Base-by-base conservation (phyloP, 2,329 filamentous ascomycete genomes). In the Chaetomium strumarium region DNA sequence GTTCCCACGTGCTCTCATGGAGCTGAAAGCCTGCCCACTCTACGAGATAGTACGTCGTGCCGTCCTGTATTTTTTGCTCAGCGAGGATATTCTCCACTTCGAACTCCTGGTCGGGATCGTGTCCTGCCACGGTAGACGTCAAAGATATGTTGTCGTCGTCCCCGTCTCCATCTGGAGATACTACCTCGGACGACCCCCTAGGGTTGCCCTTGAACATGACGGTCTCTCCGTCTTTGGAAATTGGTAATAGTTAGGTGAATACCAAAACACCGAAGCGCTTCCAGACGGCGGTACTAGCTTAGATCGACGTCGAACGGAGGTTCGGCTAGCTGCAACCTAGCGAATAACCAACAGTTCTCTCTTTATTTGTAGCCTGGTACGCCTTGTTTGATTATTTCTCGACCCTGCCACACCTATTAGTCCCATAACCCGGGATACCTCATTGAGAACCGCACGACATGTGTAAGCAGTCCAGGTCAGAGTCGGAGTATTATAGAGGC, bases 1-100 rank as follows among this genome's bases (percentile, higher is more conserved):
- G 76, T 57, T 83, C 79, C 79, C 79, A 83, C 0, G 79, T 83
- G 51, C 75, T 73, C 52, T 77, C 66, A n/a, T 79, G 65, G 5
- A 82, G 56, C 1, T 74, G 70, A 61, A 84, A 90, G 2, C 71
- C 75, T 24, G 72, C 70, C 86, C 85, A 90, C 54, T 79, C 75
- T 19, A 88, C 76, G 1, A 90, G 73, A 62, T 81, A 89, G 20
- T 70, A 60, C 29, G 62, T 66, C 14, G 63, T 62, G 5, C 67
- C 67, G 5, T 69, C 58, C 4, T 63, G 49, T 9, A 65, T 55
- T 1, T 59, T 56, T 1, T 60, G 58, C 60, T 83, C 75, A 1
- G 72, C 72, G 16, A 81, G 65, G 33, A 86, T 73, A 14, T 68
- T 67, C 40, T 84, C 77, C 7, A 85, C 76, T 2, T 72, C 67